Conservation (phyloP, 148 eudicot species). For the Chenopodium suecicum region DNA sequence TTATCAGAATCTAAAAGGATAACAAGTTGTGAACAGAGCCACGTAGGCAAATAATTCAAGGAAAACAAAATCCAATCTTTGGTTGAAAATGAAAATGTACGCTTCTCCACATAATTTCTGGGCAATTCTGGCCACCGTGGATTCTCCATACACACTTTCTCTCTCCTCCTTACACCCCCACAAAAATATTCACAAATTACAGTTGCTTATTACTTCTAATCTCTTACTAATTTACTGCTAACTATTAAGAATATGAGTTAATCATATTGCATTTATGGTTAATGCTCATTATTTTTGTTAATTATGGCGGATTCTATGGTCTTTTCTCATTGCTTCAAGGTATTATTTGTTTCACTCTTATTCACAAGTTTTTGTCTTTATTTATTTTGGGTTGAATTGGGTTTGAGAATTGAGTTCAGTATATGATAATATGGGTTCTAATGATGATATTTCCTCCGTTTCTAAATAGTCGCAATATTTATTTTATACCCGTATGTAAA, state of each 20-base stretch:
- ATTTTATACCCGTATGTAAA: background rate
- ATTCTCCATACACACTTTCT: constrained; percentile 13
- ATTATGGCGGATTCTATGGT: constrained; percentile 54
- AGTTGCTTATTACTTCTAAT: background rate
- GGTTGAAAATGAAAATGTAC: constrained; percentile 3
- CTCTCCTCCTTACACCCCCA: background rate
- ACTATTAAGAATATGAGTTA: constrained; percentile 1
- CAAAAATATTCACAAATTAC: background rate
- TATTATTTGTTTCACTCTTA: constrained; percentile 10
- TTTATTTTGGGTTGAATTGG: background rate
- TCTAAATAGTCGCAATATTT: background rate
- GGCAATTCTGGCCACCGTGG: background rate
- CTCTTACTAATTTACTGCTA: background rate
- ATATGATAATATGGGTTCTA: background rate
- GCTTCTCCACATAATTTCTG: constrained; percentile 19
- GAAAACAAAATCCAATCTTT: constrained; percentile 15
- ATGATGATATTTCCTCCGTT: too few relatives aligned
- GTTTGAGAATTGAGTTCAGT: background rate
- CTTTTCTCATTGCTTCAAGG: constrained; percentile 47
- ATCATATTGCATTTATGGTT: constrained; percentile 23
- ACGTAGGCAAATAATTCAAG: constrained; percentile 15
- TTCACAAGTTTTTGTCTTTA: background rate
- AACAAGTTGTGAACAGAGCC: constrained; percentile 26
- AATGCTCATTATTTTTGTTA: constrained; percentile 11
- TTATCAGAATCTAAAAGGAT: constrained; percentile 7